Percentiles rank a stretch among this genome's conserved stretches.
phyloP scores from a whole-genome alignment of 2,329 filamentous ascomycete species.

The Aspergillus floridensis region DNA sequence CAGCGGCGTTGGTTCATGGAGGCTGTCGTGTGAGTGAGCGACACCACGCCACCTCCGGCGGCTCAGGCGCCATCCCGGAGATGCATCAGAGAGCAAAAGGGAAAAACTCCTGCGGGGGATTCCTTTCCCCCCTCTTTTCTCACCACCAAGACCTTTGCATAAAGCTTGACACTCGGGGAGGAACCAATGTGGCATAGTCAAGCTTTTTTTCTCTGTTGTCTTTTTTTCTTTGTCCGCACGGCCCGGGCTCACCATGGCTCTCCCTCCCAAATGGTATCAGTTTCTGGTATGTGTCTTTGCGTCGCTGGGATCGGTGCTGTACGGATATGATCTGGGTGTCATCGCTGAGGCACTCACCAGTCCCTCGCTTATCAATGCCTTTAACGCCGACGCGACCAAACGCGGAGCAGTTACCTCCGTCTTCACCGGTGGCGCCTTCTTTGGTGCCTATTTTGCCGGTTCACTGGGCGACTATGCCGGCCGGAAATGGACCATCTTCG shows the following conservation, averaged over 20 bases:
- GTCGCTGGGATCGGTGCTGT: not conserved
- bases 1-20: too few species aligned
- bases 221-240: too few species aligned
- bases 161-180: too few species aligned
- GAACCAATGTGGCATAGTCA: too few species aligned
- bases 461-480: not conserved
- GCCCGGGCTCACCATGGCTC: not conserved
- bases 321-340: not conserved
- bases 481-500: not conserved
- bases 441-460: not conserved
- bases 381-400: not conserved
- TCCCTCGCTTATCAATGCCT: not conserved
- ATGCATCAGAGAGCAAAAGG: too few species aligned
- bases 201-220: too few species aligned
- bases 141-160: too few species aligned
- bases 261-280: conserved; percentile 1
- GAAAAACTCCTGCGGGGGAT: too few species aligned
- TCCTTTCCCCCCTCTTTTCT: too few species aligned
- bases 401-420: not conserved
- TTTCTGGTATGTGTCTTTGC: not conserved
- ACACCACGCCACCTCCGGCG: too few species aligned
- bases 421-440: not conserved
- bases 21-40: too few species aligned
- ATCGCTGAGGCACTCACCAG: not conserved
- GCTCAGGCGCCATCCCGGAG: too few species aligned